Conservation (phyloP, 495 filamentous ascomycete genomes). For the Wilcoxina mikolae region DNA sequence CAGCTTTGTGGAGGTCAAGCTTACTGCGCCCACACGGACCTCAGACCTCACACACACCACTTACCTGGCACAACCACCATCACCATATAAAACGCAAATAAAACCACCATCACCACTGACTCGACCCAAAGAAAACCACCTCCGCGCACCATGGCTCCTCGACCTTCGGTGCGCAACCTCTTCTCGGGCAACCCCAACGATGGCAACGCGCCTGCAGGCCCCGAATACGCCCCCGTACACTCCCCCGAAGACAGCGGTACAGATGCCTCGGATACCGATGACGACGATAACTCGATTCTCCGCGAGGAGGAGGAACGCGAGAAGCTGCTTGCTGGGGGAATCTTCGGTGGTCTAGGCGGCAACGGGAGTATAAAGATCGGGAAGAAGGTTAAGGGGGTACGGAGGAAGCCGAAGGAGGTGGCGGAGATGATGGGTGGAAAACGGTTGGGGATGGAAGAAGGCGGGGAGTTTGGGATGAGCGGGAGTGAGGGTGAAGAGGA, state of each 20-base stretch:
- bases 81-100: no score
- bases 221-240: constrained; percentile 16
- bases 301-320: constrained; percentile 83
- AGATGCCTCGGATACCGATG: constrained; percentile 3
- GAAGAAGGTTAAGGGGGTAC: constrained; percentile 33
- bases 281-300: constrained; percentile 38
- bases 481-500: constrained; percentile 15
- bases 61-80: no score
- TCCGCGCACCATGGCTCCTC: constrained; percentile 12
- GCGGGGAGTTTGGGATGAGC: constrained; percentile 35
- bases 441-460: constrained; percentile 56
- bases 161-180: constrained; percentile 5
- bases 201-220: no score
- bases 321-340: constrained; percentile 45
- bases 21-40: no score
- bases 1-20: no score
- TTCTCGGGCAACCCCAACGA: constrained; percentile 18
- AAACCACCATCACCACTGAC: no score
- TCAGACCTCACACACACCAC: no score
- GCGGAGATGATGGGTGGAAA: constrained; percentile 75
- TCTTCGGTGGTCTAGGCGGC: constrained; percentile 27
- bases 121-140: no score
- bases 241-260: neutral
- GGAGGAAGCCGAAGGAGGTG: constrained; percentile 43
- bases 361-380: constrained; percentile 38